Evolutionary conservation across 2,329 filamentous ascomycete genomes (phyloP), one percentile per base, ranked within the genome.

Genomic region (Fusarium devonianum): DNA sequence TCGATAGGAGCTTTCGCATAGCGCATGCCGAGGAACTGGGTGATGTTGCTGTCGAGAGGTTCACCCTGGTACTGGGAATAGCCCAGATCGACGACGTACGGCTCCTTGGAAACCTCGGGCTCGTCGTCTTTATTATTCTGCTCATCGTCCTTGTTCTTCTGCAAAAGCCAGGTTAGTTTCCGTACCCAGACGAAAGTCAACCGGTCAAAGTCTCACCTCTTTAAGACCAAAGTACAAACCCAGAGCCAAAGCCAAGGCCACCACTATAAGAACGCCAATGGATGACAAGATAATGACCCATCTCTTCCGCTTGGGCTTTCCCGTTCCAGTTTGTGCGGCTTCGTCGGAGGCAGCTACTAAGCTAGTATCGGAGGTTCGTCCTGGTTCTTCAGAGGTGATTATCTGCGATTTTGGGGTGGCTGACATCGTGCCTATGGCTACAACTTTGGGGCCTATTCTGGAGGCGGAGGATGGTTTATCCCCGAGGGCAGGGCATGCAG

Each of bases 1-100:
- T 74, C 77, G 0, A 77, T 46, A 5, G 81, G 80, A n/a, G 80
- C 70, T 11, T 74, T 71, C 9, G 81, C 81, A 62, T 77, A 84
- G 32, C 79, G 77, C 65, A 79, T 68, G 10, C 78, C 78, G 3
- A 78, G 67, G 60, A 74, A 81, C 58, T 77, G 69, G 38, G 71
- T 71, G 21, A 81, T 69, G n/a, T 70, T 71, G 19, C 64, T 71
- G 17, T 62, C 54, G 4, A 76, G 67, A 3, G 65, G 57, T 3
- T 64, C 63, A 19, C 78, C 78, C 17, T 70, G 67, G 45, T 79
- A 80, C 18, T 63, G 63, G n/a, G 76, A 71, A 49, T 80, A 79
- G 19, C 71, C 73, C 16, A 80, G 68, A 53, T 78, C 70, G 35
- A 75, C 64, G 12, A 58, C 47, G 7, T n/a, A n/a, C n/a, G n/a